Conservation (phyloP, 202 grass and related monocot genomes). For the Setaria italica region DNA sequence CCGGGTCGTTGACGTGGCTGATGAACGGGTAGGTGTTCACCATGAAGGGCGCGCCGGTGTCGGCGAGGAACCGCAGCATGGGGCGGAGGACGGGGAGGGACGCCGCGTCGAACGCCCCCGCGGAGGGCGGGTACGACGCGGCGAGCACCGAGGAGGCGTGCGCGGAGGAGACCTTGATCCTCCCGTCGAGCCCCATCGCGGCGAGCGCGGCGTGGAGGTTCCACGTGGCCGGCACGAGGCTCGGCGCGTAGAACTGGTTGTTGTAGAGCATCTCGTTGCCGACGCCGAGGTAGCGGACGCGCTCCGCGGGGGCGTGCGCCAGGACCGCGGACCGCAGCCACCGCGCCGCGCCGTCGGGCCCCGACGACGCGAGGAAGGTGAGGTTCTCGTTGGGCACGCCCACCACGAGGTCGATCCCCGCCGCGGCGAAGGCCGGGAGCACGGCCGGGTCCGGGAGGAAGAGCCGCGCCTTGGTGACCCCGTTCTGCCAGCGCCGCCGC, state of each 20-base stretch:
- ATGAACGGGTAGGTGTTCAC: conserved; percentile 79
- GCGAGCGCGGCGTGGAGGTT: conserved; percentile 70
- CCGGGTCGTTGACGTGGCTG: conserved; percentile 57
- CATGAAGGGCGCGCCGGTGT: conserved; percentile 73
- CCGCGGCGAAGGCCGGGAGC: conserved; percentile 58
- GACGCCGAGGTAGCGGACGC: conserved; percentile 61
- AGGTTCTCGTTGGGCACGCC: conserved; percentile 85
- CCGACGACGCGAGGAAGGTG: conserved; percentile 60
- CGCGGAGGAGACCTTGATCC: conserved; percentile 65
- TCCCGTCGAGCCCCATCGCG: conserved; percentile 49
- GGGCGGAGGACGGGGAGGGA: conserved; percentile 56
- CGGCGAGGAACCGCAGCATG: conserved; percentile 66
- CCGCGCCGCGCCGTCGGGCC: conserved; percentile 42
- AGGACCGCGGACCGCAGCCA: conserved; percentile 64
- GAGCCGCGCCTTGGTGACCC: conserved; percentile 62
- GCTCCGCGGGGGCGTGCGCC: conserved; percentile 45
- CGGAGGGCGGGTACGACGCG: conserved; percentile 61
- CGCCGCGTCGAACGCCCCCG: conserved; percentile 52
- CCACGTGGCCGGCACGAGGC: conserved; percentile 62
- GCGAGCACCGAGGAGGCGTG: conserved; percentile 75
- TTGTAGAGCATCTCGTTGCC: conserved; percentile 74
- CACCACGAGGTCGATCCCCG: conserved; percentile 60
- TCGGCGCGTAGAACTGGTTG: conserved; percentile 57
- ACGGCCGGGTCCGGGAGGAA: conserved; percentile 67
- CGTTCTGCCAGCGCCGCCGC: conserved; percentile 53